Percentiles rank a stretch among this genome's conserved stretches.
Conservation (phyloP, 2,329 filamentous ascomycete genomes). For the Ophiostoma ips region DNA sequence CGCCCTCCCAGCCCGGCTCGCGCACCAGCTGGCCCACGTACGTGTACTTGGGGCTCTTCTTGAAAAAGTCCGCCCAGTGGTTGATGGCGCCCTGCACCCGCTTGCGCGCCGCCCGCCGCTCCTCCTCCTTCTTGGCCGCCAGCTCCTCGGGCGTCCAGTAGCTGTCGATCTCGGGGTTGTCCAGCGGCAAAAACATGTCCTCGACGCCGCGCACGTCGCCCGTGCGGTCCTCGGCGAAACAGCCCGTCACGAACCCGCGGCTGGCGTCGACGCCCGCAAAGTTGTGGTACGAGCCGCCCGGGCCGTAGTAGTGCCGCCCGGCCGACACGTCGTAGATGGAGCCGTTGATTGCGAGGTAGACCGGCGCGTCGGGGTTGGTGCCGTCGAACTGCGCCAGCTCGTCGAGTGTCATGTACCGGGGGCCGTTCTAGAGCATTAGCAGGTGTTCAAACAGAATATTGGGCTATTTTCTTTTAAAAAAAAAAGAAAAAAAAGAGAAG, state of each 20-base stretch:
- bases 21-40: constrained; percentile 62
- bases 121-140: constrained; percentile 40
- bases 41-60: constrained; percentile 64
- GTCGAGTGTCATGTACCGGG: constrained; percentile 57
- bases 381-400: constrained; percentile 70
- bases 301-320: constrained; percentile 58
- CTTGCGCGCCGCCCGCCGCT: constrained; percentile 48
- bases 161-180: constrained; percentile 47
- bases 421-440: constrained; percentile 26
- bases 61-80: constrained; percentile 79
- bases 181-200: constrained; percentile 61
- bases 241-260: constrained; percentile 82
- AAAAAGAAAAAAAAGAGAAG: no score
- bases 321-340: constrained; percentile 73
- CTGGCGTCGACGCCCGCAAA: constrained; percentile 81
- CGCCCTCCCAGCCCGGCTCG: constrained; percentile 43
- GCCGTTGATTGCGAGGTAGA: constrained; percentile 84
- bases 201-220: constrained; percentile 79
- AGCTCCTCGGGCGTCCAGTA: constrained; percentile 42
- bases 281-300: constrained; percentile 73
- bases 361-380: constrained; percentile 55
- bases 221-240: constrained; percentile 74
- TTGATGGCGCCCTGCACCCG: constrained; percentile 53
- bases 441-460: no score
- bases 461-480: neutral